Base-by-base conservation (phyloP, 441 rosid genomes). In the Populus hybrid region DNA sequence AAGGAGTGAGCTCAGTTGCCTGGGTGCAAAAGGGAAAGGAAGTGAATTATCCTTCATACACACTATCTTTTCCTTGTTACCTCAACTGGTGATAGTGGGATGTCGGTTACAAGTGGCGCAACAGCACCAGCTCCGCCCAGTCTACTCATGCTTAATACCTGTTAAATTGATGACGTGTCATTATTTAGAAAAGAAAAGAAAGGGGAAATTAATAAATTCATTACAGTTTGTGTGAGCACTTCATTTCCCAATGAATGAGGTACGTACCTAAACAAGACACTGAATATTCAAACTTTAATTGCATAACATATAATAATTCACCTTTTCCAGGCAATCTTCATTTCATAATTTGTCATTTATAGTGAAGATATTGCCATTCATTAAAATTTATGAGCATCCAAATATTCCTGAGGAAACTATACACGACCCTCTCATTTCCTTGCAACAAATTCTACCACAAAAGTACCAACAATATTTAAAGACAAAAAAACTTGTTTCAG, bases 61-160 rank as follows among this genome's bases (percentile, higher is more conserved):
- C 46, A 78, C 50, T 6, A 36, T 65, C 14, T 28, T 61, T 24
- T 70, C 9, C 46, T 70, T 79, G 79, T 77, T 88, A 94, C 98
- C 97, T 96, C 97, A 65, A 93, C 87, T 73, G 98, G 90, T 75
- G 97, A 88, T 73, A 93, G 84, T 77, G 99, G 98, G 79, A 92
- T 87, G 80, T 94, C 98, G 18, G 97, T 91, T 73, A 96, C 98
- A 73, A 96, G 98, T 79, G 98, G 98, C 70, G 98, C 99, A 78
- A 96, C 99, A 0, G 99, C 99, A 71, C 98, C 98, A 77, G 99
- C 95, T 77, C 89, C 98, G 14, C 99, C 99, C 88, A 94, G 32
- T 30, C 98, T 89, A 84, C 99, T 94, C 97, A 96, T 96, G 89
- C 98, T 96, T 79, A 93, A 86, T 77, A 96, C 98, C 99, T 96